Base-by-base conservation (phyloP, 805 yeast species). In the Candida ulmi region DNA sequence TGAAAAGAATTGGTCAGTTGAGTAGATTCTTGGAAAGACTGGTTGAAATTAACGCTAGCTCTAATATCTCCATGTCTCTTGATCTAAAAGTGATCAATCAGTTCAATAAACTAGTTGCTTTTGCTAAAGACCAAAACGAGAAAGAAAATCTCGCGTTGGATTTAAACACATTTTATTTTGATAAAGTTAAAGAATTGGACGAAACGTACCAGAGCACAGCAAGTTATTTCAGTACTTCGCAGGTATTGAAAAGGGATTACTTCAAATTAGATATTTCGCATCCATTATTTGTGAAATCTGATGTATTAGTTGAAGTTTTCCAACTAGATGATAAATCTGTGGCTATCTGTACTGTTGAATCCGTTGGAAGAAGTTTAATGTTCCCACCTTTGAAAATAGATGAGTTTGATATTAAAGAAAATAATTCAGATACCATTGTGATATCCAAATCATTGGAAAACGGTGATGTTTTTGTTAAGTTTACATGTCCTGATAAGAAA, bases 191-290 rank as follows among this genome's bases (percentile, higher is more conserved):
- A 17, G 51, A 47, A 15, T 33, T 53, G 8, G 25, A 45, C n/a
- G 28, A 26, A 2, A 35, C 30, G 2, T 18, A 36, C 32, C 25
- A 36, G 7, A 15, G 31, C 3, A 44, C 52, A 3, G 44, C 43
- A 7, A 39, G 46, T 1, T 55, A 45, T 37, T 55, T 55, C 42
- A 38, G 43, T 31, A 32, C 36, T 6, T 28, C 33, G 1, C 51
- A 55, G 9, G 41, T 53, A 19, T 31, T 45, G 2, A 43, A 46
- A 21, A 47, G 60, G 36, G 60, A 53, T 28, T 55, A 53, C 41
- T 55, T 55, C 33, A 45, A 53, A 33, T 42, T 48, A 11, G 42
- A 42, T 19, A 2, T 38, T 5, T 42, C 36, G 21, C 54, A 52
- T 31, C 39, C 30, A 25, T 3, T n/a, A 33, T 37, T 18, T n/a